A percentile compares a stretch with the other conserved stretches of the same genome.
phyloP scores from a whole-genome alignment of 257 asterid genomes.

The Henckelia pumila region DNA sequence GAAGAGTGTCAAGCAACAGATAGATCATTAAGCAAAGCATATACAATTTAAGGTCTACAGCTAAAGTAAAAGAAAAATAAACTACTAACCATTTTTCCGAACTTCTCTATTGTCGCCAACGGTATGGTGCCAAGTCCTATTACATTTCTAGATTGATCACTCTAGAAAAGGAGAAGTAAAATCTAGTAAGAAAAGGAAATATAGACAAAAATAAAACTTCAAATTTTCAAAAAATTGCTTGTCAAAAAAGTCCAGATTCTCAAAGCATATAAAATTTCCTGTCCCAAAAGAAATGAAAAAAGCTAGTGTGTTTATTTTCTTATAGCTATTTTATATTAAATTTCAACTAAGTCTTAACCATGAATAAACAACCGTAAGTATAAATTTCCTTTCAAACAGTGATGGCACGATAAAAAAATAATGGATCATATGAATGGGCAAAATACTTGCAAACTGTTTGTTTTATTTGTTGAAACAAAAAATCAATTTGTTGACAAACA shows the following conservation, averaged over 20 bases:
- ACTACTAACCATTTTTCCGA: conserved; percentile 40
- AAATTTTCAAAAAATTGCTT: conserved; percentile 4
- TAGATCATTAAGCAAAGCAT: conserved; percentile 10
- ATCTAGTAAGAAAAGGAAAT: background rate
- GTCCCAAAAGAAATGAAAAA: background rate
- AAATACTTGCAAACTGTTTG: too few relatives aligned
- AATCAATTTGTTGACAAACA: too few relatives aligned
- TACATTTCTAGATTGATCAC: conserved; percentile 84
- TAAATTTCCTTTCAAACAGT: background rate
- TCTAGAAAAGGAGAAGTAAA: conserved; percentile 44
- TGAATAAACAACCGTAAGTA: background rate
- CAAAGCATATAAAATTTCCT: conserved; percentile 1
- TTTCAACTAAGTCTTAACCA: background rate
- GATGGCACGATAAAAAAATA: background rate
- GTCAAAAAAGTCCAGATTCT: conserved; percentile 8
- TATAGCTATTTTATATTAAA: background rate
- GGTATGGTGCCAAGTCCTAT: conserved; percentile 91
- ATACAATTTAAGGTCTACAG: background rate
- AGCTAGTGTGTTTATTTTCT: background rate
- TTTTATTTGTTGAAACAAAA: too few relatives aligned
- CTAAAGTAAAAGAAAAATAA: background rate
- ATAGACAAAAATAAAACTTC: background rate
- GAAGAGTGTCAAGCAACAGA: conserved; percentile 9
- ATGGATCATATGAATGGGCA: background rate
- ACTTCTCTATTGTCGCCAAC: conserved; percentile 83